Base-by-base conservation (phyloP, 257 asterid genomes). In the Paraleonurus japonicus region DNA sequence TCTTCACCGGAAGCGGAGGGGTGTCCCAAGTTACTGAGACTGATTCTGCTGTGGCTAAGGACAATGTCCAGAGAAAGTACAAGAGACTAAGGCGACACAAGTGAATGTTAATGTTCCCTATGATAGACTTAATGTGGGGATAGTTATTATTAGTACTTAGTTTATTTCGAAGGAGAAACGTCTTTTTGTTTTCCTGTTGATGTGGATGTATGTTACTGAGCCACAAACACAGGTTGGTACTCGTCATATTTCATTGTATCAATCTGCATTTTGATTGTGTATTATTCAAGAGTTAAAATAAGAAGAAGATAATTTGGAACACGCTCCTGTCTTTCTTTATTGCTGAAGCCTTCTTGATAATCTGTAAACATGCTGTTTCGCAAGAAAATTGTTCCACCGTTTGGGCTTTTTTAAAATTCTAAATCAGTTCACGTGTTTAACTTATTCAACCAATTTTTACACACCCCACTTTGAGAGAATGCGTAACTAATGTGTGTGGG, bases 61-160 rank as follows among this genome's bases (percentile, higher is more conserved):
- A 81, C 41, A 82, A 80, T 69, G 73, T 58, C 22, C 83, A 74
- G 55, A 81, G 65, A 77, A 79, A 53, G 61, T 81, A 84, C 83
- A 84, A 84, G 83, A 74, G 88, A 65, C 86, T 33, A 60, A 72
- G 86, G 77, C 86, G 86, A 53, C 27, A 53, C 15, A 53, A 15
- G 15, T 53, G 60, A 53, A 53, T 53, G 15, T 53, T 50, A 17
- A 11, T 7, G 60, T 19, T 53, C 59, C 26, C 17, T 58, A 5
- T 54, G 62, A 3, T 60, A 22, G 30, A 63, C 16, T 64, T 69
- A 51, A 9, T 45, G 61, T 45, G 62, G 63, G 17, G 32, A 28
- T 54, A 51, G 5, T 51, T 51, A 23, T 35, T 66, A 22, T 37
- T 67, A 23, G 32, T 32, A 45, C 54, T 35, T 16, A 16, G 60